Evolutionary conservation across 331 rosid species (phyloP).

Genomic region (Erythrophleum ivorense): DNA sequence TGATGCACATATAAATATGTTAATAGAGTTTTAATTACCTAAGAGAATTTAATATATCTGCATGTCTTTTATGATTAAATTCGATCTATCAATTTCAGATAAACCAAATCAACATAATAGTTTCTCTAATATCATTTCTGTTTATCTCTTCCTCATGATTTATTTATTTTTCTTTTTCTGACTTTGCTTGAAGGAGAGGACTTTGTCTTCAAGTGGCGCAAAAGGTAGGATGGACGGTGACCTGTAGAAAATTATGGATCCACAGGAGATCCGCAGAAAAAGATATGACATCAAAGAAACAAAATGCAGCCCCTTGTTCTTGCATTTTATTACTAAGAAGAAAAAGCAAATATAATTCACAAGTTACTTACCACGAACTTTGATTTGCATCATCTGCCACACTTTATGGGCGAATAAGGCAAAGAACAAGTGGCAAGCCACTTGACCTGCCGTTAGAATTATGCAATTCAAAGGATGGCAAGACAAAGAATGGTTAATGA

Average conservation of each 20-base stretch:
- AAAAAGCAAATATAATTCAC: too few species aligned
- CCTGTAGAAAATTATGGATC: background rate
- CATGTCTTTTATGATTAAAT: too few species aligned
- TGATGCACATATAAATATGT: background rate
- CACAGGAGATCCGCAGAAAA: background rate
- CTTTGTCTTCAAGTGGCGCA: conserved; percentile 50
- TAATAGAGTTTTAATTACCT: background rate
- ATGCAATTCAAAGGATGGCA: background rate
- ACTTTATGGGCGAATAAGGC: background rate
- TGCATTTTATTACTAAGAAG: background rate
- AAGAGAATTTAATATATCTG: background rate
- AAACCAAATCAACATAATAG: too few species aligned
- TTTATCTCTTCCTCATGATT: conserved; percentile 22
- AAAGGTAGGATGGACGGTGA: conserved; percentile 53
- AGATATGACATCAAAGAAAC: conserved; percentile 48
- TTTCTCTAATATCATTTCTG: conserved; percentile 31
- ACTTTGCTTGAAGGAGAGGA: conserved; percentile 45
- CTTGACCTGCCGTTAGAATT: background rate
- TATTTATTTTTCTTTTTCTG: conserved; percentile 38
- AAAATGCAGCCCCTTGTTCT: conserved; percentile 5
- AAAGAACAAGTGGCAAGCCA: background rate
- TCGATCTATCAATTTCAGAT: too few species aligned
- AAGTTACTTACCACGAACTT: background rate
- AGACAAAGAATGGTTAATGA: conserved; percentile 16
- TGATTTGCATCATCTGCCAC: background rate